These are phyloP conservation scores for Nothophaeocryptopus gaeumannii DNA, from an alignment of 2,329 filamentous ascomycete species.

Conservation along the genomic window DNA sequence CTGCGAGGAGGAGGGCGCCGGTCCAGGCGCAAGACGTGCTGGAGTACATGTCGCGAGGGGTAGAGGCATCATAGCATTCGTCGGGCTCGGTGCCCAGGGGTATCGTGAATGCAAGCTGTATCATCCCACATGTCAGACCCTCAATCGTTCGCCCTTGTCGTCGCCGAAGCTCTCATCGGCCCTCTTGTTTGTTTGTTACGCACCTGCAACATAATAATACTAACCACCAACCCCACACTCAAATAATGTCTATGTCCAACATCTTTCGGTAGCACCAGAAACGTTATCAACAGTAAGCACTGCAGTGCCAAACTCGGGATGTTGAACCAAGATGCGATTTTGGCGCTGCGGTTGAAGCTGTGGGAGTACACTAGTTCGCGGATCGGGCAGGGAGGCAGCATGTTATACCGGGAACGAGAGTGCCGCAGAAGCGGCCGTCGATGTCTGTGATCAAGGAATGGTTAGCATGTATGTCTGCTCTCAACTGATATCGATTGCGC, in stretches of 20 bases:
- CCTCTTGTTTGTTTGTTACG: too few relatives aligned
- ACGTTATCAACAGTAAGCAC: constrained; percentile 72
- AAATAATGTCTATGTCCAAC: constrained; percentile 73
- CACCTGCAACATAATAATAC: constrained; percentile 67
- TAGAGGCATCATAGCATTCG: constrained; percentile 78
- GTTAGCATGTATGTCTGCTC: too few relatives aligned
- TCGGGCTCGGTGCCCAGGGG: constrained; percentile 70
- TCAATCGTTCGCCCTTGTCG: constrained; percentile 73
- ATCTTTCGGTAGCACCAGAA: constrained; percentile 69
- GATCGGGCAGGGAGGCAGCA: constrained; percentile 79
- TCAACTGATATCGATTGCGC: too few relatives aligned
- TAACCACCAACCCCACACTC: constrained; percentile 81
- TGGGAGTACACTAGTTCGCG: constrained; percentile 13
- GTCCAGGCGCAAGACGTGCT: constrained; percentile 75
- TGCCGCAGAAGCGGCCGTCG: constrained; percentile 56
- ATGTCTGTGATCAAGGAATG: constrained; percentile 21
- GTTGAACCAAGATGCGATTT: constrained; percentile 58
- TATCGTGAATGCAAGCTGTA: constrained; percentile 79
- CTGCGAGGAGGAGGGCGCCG: constrained; percentile 72
- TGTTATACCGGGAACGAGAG: constrained; percentile 44
- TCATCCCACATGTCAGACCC: constrained; percentile 50
- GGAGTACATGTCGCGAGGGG: constrained; percentile 76
- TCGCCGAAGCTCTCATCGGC: too few relatives aligned
- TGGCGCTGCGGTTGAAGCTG: constrained; percentile 9
- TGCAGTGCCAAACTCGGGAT: constrained; percentile 69